A percentile compares a stretch with the other conserved stretches of the same genome.
Conservation (phyloP, 202 grass and related monocot genomes). For the Carex sylvatica region DNA sequence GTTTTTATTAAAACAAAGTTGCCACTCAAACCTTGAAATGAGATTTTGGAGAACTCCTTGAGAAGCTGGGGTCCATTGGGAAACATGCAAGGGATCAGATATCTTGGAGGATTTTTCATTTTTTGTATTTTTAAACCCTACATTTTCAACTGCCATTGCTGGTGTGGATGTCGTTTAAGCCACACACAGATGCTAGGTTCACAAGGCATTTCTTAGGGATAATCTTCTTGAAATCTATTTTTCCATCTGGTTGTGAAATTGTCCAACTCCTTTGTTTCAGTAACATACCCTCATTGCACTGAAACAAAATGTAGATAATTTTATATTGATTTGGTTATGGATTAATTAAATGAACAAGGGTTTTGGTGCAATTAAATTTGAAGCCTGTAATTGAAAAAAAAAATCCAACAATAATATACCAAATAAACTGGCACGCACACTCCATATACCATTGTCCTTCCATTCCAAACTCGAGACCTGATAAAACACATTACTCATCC, state of each 20-base stretch:
- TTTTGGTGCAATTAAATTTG: too few species aligned
- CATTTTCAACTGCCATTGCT: constrained; percentile 34
- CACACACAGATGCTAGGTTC: too few species aligned
- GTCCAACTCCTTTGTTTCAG: constrained; percentile 9
- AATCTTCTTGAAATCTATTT: constrained; percentile 30
- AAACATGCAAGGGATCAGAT: not conserved
- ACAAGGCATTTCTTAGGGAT: constrained; percentile 3
- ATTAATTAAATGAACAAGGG: too few species aligned
- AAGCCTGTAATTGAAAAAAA: too few species aligned
- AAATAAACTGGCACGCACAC: too few species aligned
- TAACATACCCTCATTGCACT: constrained; percentile 43
- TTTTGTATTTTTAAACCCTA: not conserved
- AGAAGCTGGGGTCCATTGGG: constrained; percentile 37
- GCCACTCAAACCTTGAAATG: constrained; percentile 48
- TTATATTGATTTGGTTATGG: too few species aligned
- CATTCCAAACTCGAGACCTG: too few species aligned
- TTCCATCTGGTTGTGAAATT: constrained; percentile 52
- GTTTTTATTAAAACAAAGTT: constrained; percentile 30
- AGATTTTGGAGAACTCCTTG: constrained; percentile 27
- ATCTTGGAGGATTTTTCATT: not conserved
- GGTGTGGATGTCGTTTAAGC: not conserved
- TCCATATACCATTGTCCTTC: too few species aligned
- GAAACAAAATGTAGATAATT: not conserved
- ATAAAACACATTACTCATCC: too few species aligned
- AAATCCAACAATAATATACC: too few species aligned